Evolutionary conservation across 345 rosid species (phyloP).

Genomic region (rapeseed (Brassica napus)): Da-Ae NC_063439.1:4529001-4529500

Average conservation of each 20-base stretch:
- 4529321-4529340: slow-evolving; percentile 53
- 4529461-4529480: slow-evolving; percentile 86
- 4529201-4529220: background rate
- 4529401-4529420: background rate
- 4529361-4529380: slow-evolving; percentile 54
- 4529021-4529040: slow-evolving; percentile 82
- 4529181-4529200: background rate
- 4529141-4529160: background rate
- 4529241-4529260: background rate
- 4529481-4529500: slow-evolving; percentile 66
- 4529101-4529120: slow-evolving; percentile 47
- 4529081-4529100: slow-evolving; percentile 38
- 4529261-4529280: too few relatives aligned
- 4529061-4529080: slow-evolving; percentile 69
- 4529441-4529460: slow-evolving; percentile 12
- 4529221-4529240: slow-evolving; percentile 7
- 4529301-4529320: slow-evolving; percentile 45
- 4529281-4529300: background rate
- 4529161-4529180: slow-evolving; percentile 8
- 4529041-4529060: slow-evolving; percentile 82
- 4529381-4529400: background rate
- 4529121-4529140: background rate
- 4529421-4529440: background rate
- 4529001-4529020: slow-evolving; percentile 53
- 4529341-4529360: slow-evolving; percentile 72